Evolutionary conservation across 805 yeast species (phyloP).

Genomic region (Wickerhamomyces queroliae): DNA sequence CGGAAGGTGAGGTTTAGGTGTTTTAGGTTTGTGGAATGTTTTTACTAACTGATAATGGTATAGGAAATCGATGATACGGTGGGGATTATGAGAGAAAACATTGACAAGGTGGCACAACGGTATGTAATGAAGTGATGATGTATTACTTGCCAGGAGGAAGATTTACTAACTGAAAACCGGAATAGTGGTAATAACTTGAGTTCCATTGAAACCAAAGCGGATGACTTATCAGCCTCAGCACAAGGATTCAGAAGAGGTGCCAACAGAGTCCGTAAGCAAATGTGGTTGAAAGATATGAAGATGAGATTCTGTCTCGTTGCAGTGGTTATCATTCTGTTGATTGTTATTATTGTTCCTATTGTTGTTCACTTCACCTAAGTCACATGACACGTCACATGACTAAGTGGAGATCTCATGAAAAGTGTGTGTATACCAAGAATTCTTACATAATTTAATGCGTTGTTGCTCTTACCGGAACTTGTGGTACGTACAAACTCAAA

Average conservation of each 20-base stretch:
- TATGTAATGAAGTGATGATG: constrained; percentile 2
- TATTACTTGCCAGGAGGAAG: background rate
- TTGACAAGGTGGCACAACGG: constrained; percentile 87
- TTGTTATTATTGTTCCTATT: constrained; percentile 87
- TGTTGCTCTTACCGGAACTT: too few species aligned
- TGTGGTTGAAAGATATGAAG: constrained; percentile 99
- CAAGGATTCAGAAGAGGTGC: constrained; percentile 96
- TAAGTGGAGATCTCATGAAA: too few species aligned
- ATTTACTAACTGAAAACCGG: background rate
- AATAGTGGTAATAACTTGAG: constrained; percentile 84
- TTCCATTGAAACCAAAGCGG: constrained; percentile 88
- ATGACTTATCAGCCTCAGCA: constrained; percentile 85
- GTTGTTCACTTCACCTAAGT: constrained; percentile 70
- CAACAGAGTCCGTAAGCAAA: constrained; percentile 92
- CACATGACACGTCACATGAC: background rate
- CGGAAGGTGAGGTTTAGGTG: constrained; percentile 28
- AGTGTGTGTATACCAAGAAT: too few species aligned
- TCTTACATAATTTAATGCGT: too few species aligned
- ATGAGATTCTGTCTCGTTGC: constrained; percentile 87
- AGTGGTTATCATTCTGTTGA: constrained; percentile 72
- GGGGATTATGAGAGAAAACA: constrained; percentile 95
- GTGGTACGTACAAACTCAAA: too few species aligned
- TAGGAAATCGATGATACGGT: constrained; percentile 92
- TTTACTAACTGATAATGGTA: constrained; percentile 23
- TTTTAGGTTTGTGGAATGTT: constrained; percentile 7